Evolutionary conservation across 1,139 yeast genomes (phyloP), one percentile per base, ranked within the genome.

Genomic region (Geotrichum carabidarum): DNA sequence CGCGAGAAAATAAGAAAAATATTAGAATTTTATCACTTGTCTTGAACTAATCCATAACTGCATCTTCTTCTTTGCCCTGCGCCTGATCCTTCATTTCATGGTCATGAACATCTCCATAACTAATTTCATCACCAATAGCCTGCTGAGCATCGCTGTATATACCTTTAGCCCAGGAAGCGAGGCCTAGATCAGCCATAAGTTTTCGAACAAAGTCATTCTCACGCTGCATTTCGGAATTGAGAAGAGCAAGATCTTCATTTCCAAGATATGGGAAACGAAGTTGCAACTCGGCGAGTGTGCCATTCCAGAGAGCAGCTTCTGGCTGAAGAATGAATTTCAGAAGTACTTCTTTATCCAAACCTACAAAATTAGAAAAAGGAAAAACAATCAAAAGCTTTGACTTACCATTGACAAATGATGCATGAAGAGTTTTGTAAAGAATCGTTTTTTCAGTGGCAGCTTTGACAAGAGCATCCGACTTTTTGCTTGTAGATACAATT

Each of bases 401-500:
- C 27, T 22, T 41, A 48, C 49, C 45, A 34, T 32, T 34, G 27
- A 17, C 40, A 18, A 52, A 48, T 5, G 42, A 43, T 17, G 51
- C 50, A 8, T 17, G 27, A 8, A 55, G 44, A 11, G 58, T 55
- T 35, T 52, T 34, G 60, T 69, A 82, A n/a, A 83, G 67, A 0
- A 74, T 65, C 0, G 85, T 77, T 40, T 73, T 71, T 48, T 71
- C 75, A 15, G 77, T 63, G 49, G 69, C 69, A 18, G 71, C 70
- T 60, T 74, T 74, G 44, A 76, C 70, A 58, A 66, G 71, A 50
- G 75, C 76, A 58, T 80, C 82, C 4, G 78, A 70, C 53, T 74
- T 71, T 53, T 72, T 72, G 34, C 71, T 69, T 9, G 77, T 73
- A 34, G 73, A 68, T n/a, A 72, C 68, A 22, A 81, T 65, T 12